A percentile compares a stretch with the other conserved stretches of the same genome.
Evolutionary conservation across 1,284 basidiomycete genomes (phyloP).

Genomic region (Caloboletus firmus): DNA sequence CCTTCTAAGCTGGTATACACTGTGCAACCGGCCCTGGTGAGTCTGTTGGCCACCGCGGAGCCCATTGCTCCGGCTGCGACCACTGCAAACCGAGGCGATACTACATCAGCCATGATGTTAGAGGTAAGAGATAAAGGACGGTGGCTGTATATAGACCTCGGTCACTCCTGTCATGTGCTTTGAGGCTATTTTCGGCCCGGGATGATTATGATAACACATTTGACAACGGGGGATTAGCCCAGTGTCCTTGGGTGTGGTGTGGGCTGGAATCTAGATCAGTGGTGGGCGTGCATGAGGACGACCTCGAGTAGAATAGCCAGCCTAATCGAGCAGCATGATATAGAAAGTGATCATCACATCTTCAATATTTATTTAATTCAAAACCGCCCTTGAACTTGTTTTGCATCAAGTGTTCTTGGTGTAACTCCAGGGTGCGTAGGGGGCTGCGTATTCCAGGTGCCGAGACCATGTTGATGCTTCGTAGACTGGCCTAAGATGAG

Average conservation of each 20-base stretch:
- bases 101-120: conserved; percentile 15
- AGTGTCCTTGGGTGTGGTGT: conserved; percentile 5
- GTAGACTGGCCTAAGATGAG: background rate
- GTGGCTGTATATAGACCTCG: conserved; percentile 16
- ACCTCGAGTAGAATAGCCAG: conserved; percentile 6
- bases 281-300: conserved; percentile 12
- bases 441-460: background rate
- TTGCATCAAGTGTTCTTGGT: background rate
- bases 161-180: conserved; percentile 7
- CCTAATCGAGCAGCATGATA: conserved; percentile 9
- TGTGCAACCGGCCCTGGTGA: conserved; percentile 44
- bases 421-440: background rate
- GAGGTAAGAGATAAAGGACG: conserved; percentile 7
- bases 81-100: conserved; percentile 22
- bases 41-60: conserved; percentile 43
- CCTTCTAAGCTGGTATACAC: conserved; percentile 53
- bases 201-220: background rate
- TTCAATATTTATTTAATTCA: background rate
- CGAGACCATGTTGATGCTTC: background rate
- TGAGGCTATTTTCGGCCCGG: background rate
- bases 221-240: background rate
- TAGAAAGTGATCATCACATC: conserved; percentile 7
- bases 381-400: background rate
- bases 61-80: conserved; percentile 42
- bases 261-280: conserved; percentile 23